A percentile compares a stretch with the other conserved stretches of the same genome.
These are phyloP conservation scores for Backusella parvicylindrica DNA, from an alignment of 192 early-diverging fungal species.

Conservation along the genomic window DNA sequence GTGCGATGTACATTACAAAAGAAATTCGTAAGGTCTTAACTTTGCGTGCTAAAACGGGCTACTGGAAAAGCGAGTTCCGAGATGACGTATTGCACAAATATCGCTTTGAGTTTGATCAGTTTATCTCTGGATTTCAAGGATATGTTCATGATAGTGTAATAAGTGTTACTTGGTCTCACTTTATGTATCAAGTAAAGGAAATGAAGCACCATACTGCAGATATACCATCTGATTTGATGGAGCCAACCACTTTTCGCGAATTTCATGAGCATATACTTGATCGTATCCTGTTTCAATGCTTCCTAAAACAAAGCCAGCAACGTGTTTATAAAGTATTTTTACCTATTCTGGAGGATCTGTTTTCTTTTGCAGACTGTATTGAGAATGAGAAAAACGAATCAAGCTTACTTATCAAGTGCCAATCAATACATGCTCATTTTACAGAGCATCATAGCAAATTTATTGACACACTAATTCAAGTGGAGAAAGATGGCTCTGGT, in stretches of 20 bases:
- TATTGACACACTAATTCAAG: slow-evolving; percentile 31
- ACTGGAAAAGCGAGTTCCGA: not conserved
- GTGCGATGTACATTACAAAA: slow-evolving; percentile 34
- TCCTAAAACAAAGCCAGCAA: slow-evolving; percentile 43
- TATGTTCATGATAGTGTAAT: slow-evolving; percentile 44
- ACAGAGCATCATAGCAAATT: slow-evolving; percentile 30
- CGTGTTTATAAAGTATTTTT: slow-evolving; percentile 37
- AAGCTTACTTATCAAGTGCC: slow-evolving; percentile 10
- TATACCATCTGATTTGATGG: slow-evolving; percentile 22
- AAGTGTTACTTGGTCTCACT: slow-evolving; percentile 38
- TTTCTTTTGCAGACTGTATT: slow-evolving; percentile 11
- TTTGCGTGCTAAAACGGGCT: slow-evolving; percentile 13
- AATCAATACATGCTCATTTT: slow-evolving; percentile 30
- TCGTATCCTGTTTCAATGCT: slow-evolving; percentile 41
- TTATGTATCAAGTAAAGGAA: slow-evolving; percentile 35
- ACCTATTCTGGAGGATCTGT: slow-evolving; percentile 31
- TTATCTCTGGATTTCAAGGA: slow-evolving; percentile 41
- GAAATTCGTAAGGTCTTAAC: slow-evolving; percentile 32
- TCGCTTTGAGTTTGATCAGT: slow-evolving; percentile 46
- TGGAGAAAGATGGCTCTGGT: slow-evolving; percentile 39
- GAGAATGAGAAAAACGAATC: slow-evolving; percentile 14
- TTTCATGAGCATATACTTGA: slow-evolving; percentile 49
- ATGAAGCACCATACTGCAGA: not conserved
- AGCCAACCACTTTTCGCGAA: slow-evolving; percentile 35
- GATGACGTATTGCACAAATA: slow-evolving; percentile 32